Conservation (phyloP, 1,284 basidiomycete genomes). For the Ganoderma meredithae region DNA sequence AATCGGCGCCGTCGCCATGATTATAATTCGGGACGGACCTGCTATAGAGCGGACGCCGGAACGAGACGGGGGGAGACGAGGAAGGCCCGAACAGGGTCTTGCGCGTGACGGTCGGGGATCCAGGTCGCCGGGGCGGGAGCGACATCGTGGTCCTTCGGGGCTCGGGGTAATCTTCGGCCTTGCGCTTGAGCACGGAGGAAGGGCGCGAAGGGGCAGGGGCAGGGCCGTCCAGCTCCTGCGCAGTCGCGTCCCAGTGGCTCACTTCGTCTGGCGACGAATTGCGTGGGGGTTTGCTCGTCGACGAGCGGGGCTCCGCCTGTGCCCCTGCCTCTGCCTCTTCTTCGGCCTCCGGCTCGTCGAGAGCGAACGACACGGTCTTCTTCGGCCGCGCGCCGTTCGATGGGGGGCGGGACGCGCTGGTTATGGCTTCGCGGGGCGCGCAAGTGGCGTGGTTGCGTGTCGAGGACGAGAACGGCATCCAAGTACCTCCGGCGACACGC, state of each 20-base stretch:
- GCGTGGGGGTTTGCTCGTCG: background rate
- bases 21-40: background rate
- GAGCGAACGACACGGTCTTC: constrained; percentile 28
- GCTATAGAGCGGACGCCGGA: background rate
- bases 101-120: constrained; percentile 2
- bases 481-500: constrained; percentile 1
- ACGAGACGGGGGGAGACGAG: background rate
- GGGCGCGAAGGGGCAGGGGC: background rate
- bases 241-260: constrained; percentile 16
- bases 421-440: background rate
- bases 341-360: background rate
- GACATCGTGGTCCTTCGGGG: background rate
- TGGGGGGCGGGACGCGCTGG: background rate
- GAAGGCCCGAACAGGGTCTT: constrained; percentile 1
- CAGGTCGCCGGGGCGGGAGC: background rate
- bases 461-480: constrained; percentile 9
- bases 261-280: background rate
- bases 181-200: constrained; percentile 8
- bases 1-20: background rate
- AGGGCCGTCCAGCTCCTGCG: constrained; percentile 13
- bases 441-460: constrained; percentile 12
- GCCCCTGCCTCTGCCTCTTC: no score
- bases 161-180: constrained; percentile 7
- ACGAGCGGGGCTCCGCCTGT: no score
- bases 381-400: constrained; percentile 9